A percentile compares a stretch with the other conserved stretches of the same genome.
Conservation (phyloP, 306 rosid species). For the Cucumis hystrix region DNA sequence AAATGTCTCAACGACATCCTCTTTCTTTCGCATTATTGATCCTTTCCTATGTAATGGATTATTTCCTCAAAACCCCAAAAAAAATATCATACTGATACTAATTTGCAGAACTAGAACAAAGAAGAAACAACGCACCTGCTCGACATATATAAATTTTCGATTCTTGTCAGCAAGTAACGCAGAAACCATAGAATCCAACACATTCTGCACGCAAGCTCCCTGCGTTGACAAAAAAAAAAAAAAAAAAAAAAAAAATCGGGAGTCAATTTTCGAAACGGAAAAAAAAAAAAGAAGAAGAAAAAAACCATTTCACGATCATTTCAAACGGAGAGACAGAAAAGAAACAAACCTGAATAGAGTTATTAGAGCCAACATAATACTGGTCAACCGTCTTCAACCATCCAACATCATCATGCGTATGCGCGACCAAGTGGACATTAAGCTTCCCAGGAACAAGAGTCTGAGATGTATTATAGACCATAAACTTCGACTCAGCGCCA, state of each 20-base stretch:
- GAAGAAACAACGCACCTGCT: conserved; percentile 34
- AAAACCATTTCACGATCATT: background rate
- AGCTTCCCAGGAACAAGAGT: conserved; percentile 26
- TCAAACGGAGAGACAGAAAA: background rate
- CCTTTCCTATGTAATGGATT: background rate
- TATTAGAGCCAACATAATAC: conserved; percentile 47
- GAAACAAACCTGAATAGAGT: conserved; percentile 33
- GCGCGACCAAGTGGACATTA: conserved; percentile 45
- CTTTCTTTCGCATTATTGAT: background rate
- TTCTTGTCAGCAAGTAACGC: conserved; percentile 60
- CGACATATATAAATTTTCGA: conserved; percentile 83
- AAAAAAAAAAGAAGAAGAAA: no score
- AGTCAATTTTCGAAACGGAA: background rate
- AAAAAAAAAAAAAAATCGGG: background rate
- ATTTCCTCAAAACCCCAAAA: background rate
- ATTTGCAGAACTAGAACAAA: background rate
- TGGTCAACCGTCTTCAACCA: conserved; percentile 56
- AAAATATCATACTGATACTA: background rate
- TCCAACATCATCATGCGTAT: conserved; percentile 49
- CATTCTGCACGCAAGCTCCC: conserved; percentile 34
- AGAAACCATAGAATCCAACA: conserved; percentile 36
- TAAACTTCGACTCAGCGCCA: conserved; percentile 19
- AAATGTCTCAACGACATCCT: background rate
- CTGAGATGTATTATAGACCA: conserved; percentile 26
- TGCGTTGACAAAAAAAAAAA: background rate